phyloP scores from a whole-genome alignment of 2,329 filamentous ascomycete species.

The Aspergillus proliferans region DNA sequence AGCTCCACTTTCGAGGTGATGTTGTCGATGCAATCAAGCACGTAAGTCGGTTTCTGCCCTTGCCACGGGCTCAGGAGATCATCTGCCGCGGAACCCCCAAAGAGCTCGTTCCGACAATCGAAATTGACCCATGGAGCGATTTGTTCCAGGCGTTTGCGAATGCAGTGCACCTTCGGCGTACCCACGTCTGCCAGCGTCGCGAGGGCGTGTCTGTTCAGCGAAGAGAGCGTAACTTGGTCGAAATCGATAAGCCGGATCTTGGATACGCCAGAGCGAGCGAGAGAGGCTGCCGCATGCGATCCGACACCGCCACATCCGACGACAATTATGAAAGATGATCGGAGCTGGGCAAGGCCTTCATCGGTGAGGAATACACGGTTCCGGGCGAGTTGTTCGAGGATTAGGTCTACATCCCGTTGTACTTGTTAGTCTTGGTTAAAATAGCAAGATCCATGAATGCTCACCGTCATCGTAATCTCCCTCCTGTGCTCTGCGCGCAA shows the following conservation, averaged over 20 bases:
- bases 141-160: constrained; percentile 72
- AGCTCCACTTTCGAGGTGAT: constrained; percentile 94
- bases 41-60: constrained; percentile 64
- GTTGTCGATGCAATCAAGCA: constrained; percentile 98
- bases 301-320: constrained; percentile 94
- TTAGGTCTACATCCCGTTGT: constrained; percentile 56
- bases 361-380: constrained; percentile 87
- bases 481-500: constrained; percentile 54
- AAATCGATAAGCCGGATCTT: constrained; percentile 88
- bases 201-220: constrained; percentile 90
- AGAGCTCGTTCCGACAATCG: constrained; percentile 79
- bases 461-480: constrained; percentile 60
- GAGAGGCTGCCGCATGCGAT: constrained; percentile 79
- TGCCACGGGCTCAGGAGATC: constrained; percentile 54
- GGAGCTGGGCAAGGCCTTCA: constrained; percentile 71
- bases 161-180: constrained; percentile 80
- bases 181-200: constrained; percentile 92
- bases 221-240: constrained; percentile 92
- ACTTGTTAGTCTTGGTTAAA: constrained; percentile 4
- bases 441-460: background rate
- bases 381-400: constrained; percentile 87
- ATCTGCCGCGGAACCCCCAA: constrained; percentile 61
- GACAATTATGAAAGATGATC: constrained; percentile 75
- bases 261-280: constrained; percentile 84
- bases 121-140: constrained; percentile 89